phyloP scores from a whole-genome alignment of 805 yeast genomes.

The Saccharomycopsis schoenii region DNA sequence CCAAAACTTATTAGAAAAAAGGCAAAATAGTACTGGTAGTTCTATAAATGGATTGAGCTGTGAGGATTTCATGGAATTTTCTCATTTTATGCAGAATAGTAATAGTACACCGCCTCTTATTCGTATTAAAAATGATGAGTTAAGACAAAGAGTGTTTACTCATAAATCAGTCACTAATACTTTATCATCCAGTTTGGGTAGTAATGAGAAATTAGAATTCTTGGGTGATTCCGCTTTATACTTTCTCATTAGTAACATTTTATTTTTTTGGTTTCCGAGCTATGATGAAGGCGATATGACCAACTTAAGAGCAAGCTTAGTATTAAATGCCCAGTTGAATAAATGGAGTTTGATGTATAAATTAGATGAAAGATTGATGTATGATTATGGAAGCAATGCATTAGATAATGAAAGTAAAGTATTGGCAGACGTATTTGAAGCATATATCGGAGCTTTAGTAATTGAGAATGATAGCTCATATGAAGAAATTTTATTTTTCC shows the following conservation, averaged over 20 bases:
- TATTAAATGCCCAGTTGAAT: slow-evolving; percentile 62
- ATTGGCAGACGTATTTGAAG: slow-evolving; percentile 86
- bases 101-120: slow-evolving; percentile 59
- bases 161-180: slow-evolving; percentile 65
- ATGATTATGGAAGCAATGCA: slow-evolving; percentile 26
- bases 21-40: too few species aligned
- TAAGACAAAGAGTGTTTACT: slow-evolving; percentile 64
- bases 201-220: slow-evolving; percentile 79
- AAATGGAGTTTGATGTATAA: slow-evolving; percentile 64
- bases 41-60: background rate
- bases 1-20: background rate
- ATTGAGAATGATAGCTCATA: slow-evolving; percentile 30
- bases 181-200: slow-evolving; percentile 32
- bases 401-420: slow-evolving; percentile 52
- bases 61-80: background rate
- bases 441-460: slow-evolving; percentile 76
- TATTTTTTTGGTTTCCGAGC: slow-evolving; percentile 56
- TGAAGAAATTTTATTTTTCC: slow-evolving; percentile 26
- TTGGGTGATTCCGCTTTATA: slow-evolving; percentile 86
- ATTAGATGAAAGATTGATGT: slow-evolving; percentile 45
- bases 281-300: slow-evolving; percentile 79
- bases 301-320: slow-evolving; percentile 54
- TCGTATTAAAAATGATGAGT: slow-evolving; percentile 43
- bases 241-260: slow-evolving; percentile 54
- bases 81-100: background rate